Evolutionary conservation across 306 rosid species (phyloP), one percentile per base, ranked within the genome.

Genomic region (Trichosanthes truncata): DNA sequence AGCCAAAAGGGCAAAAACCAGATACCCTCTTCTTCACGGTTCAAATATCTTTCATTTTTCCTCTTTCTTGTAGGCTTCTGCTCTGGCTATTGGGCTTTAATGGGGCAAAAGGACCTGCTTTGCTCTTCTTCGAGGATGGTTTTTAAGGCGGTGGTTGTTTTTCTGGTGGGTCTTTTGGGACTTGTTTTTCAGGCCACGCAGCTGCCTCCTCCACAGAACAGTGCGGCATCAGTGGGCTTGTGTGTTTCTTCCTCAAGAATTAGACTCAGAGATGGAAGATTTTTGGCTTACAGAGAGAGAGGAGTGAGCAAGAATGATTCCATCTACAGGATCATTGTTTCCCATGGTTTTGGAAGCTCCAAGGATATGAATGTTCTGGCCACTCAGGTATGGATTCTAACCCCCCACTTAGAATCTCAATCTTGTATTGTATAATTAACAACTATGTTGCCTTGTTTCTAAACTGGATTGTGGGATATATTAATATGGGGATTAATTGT

Each of bases 121-220:
- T 29, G 68, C 36, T 60, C 66, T 25, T 29, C 68, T 63, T 86
- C 94, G 79, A 87, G 72, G 73, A 84, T 86, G 29, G 90, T 86
- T 33, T 62, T 31, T 3, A 62, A 5, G 69, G 38, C 41, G 69
- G 40, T 31, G 9, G 78, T 80, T 79, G 83, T 86, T 38, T 74
- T 84, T 88, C 56, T 87, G 80, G 82, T 91, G 52, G 91, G 94
- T 76, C 82, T 91, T 81, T 79, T 91, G 45, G 97, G 97, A 82
- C 84, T 89, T 90, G 80, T 85, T 85, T 89, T 86, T 79, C 88
- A 86, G 85, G 93, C 86, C 20, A 78, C 86, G 26, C 83, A 80
- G 48, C 74, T 78, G 33, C 83, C 77, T 53, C 83, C 74, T 53
- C 84, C 87, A 62, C 69, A 29, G 21, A 31, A 62, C 10, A 31